These are phyloP conservation scores for Singerocomus inundabilis DNA, from an alignment of 1,284 basidiomycete genomes.

Conservation along the genomic window DNA sequence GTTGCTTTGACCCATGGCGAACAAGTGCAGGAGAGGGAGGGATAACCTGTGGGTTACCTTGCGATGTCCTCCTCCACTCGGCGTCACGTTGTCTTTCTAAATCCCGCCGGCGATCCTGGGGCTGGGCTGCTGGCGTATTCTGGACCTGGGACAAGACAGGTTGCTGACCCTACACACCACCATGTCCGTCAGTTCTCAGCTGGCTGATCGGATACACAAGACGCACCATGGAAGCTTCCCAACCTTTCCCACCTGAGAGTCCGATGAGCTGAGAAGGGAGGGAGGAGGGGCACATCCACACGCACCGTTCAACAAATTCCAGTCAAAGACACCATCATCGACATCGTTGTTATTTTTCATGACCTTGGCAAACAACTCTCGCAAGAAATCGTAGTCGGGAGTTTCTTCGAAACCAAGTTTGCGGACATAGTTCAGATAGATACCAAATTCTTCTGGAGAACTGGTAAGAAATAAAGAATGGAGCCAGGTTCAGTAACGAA, in stretches of 20 bases:
- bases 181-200: conserved; percentile 15
- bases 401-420: conserved; percentile 95
- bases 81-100: conserved; percentile 49
- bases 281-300: conserved; percentile 34
- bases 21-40: conserved; percentile 74
- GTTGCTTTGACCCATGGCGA: conserved; percentile 67
- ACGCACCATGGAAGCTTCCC: conserved; percentile 83
- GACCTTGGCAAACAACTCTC: conserved; percentile 92
- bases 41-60: conserved; percentile 52
- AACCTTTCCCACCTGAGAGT: conserved; percentile 80
- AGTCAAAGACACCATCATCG: conserved; percentile 94
- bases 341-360: conserved; percentile 85
- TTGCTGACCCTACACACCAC: conserved; percentile 47
- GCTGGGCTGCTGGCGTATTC: conserved; percentile 45
- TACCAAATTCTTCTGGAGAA: conserved; percentile 82
- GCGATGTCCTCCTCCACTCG: conserved; percentile 48
- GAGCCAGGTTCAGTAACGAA: conserved; percentile 50
- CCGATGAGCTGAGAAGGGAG: conserved; percentile 7
- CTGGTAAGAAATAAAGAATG: conserved; percentile 86
- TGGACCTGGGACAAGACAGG: conserved; percentile 63
- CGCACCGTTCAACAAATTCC: conserved; percentile 91
- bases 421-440: conserved; percentile 97
- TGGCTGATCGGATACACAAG: conserved; percentile 2
- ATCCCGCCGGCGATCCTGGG: conserved; percentile 58
- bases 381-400: conserved; percentile 96